Evolutionary conservation across 2,329 filamentous ascomycete genomes (phyloP).

Genomic region (Chrysoporthe cubensis): DNA sequence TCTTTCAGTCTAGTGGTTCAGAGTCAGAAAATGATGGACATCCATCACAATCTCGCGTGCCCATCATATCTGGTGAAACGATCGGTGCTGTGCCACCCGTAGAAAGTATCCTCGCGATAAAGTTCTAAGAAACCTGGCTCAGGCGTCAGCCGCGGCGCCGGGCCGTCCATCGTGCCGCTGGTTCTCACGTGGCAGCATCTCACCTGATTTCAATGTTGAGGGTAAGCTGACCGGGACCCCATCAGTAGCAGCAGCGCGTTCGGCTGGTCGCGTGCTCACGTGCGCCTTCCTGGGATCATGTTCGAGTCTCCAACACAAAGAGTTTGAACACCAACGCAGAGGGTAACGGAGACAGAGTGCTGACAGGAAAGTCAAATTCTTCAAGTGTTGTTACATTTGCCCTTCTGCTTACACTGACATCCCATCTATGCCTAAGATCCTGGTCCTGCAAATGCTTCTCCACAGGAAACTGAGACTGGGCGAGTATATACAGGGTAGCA

Average conservation of each 20-base stretch:
- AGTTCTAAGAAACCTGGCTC: not conserved
- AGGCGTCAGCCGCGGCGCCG: not conserved
- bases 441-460: not conserved
- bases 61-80: not conserved
- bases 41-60: conserved; percentile 20
- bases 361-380: not conserved
- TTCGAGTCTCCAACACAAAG: not conserved
- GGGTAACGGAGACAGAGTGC: not conserved
- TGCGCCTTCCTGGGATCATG: not conserved
- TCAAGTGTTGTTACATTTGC: conserved; percentile 24
- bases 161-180: not conserved
- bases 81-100: not conserved
- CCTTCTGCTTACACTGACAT: conserved; percentile 5
- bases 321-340: not conserved
- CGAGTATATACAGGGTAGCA: conserved; percentile 21
- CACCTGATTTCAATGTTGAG: not conserved
- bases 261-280: not conserved
- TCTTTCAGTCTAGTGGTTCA: conserved; percentile 29
- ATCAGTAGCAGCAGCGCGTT: not conserved
- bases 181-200: not conserved
- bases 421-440: conserved; percentile 13
- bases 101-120: not conserved
- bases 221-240: conserved; percentile 1
- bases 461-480: not conserved
- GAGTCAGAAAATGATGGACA: conserved; percentile 29